Conservation (phyloP, 1,284 basidiomycete genomes). For the Cutaneotrichosporon sp. region DNA sequence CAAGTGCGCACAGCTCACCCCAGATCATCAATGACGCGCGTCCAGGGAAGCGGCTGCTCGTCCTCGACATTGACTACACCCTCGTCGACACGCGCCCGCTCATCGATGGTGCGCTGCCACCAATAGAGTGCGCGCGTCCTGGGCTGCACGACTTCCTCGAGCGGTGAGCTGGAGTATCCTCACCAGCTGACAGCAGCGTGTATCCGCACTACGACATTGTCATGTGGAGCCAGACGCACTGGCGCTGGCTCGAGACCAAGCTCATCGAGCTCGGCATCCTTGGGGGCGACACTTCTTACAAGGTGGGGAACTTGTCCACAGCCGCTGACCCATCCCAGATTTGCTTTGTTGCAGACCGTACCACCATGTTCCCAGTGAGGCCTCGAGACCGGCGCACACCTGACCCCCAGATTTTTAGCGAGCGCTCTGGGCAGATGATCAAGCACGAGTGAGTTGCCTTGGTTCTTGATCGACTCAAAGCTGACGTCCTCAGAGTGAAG, state of each 20-base stretch:
- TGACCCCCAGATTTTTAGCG: slow-evolving; percentile 60
- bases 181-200: slow-evolving; percentile 52
- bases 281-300: slow-evolving; percentile 66
- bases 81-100: slow-evolving; percentile 81
- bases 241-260: slow-evolving; percentile 91
- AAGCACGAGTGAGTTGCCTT: slow-evolving; percentile 60
- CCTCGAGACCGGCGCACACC: neutral
- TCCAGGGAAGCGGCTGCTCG: slow-evolving; percentile 73
- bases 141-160: slow-evolving; percentile 77
- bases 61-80: slow-evolving; percentile 87
- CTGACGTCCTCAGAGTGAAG: slow-evolving; percentile 61
- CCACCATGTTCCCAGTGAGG: slow-evolving; percentile 79
- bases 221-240: slow-evolving; percentile 77
- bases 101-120: slow-evolving; percentile 72
- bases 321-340: slow-evolving; percentile 23
- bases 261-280: slow-evolving; percentile 84
- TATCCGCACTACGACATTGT: slow-evolving; percentile 83
- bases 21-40: slow-evolving; percentile 74
- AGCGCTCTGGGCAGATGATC: slow-evolving; percentile 70
- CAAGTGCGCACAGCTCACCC: slow-evolving; percentile 6
- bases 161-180: slow-evolving; percentile 28
- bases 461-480: neutral
- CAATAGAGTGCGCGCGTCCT: slow-evolving; percentile 76
- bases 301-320: slow-evolving; percentile 57
- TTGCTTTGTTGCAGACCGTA: slow-evolving; percentile 72